Evolutionary conservation across 2,329 filamentous ascomycete genomes (phyloP).

Genomic region (Cryphonectria nitschkei): DNA sequence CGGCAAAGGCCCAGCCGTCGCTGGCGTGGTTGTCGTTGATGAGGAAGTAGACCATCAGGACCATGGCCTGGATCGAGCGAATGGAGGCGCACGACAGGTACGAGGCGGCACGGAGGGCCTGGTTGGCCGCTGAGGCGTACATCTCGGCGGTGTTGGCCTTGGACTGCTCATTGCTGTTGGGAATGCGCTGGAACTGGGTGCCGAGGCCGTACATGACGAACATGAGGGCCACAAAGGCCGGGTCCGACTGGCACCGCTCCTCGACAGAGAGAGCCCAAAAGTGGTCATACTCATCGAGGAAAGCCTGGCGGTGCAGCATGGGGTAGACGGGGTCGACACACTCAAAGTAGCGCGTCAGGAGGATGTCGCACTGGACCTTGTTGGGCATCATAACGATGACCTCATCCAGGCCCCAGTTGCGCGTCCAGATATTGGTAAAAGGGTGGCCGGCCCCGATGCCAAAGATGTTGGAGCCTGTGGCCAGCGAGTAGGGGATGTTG

Average conservation of each 20-base stretch:
- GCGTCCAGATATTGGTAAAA: slow-evolving; percentile 86
- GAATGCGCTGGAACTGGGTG: slow-evolving; percentile 70
- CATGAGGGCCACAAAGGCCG: slow-evolving; percentile 71
- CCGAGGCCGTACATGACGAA: slow-evolving; percentile 79
- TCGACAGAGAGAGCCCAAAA: slow-evolving; percentile 68
- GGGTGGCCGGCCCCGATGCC: slow-evolving; percentile 80
- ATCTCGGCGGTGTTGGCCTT: slow-evolving; percentile 79
- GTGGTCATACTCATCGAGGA: slow-evolving; percentile 77
- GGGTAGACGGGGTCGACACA: slow-evolving; percentile 81
- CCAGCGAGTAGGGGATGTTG: slow-evolving; percentile 72
- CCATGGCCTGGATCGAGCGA: slow-evolving; percentile 77
- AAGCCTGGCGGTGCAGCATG: slow-evolving; percentile 75
- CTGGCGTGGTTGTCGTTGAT: slow-evolving; percentile 87
- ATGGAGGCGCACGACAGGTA: slow-evolving; percentile 77
- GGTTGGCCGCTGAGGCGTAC: slow-evolving; percentile 79
- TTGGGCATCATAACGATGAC: slow-evolving; percentile 76
- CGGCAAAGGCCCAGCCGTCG: slow-evolving; percentile 81
- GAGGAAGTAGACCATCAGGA: slow-evolving; percentile 79
- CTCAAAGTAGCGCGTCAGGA: slow-evolving; percentile 67
- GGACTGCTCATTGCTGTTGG: slow-evolving; percentile 50
- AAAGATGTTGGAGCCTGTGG: slow-evolving; percentile 76
- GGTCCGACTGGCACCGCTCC: slow-evolving; percentile 66
- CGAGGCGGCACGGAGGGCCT: slow-evolving; percentile 73
- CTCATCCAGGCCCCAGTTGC: slow-evolving; percentile 73
- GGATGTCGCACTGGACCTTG: slow-evolving; percentile 74